A percentile compares a stretch with the other conserved stretches of the same genome.
Conservation (phyloP, 495 filamentous ascomycete species). For the Lepidopterella palustris region DNA sequence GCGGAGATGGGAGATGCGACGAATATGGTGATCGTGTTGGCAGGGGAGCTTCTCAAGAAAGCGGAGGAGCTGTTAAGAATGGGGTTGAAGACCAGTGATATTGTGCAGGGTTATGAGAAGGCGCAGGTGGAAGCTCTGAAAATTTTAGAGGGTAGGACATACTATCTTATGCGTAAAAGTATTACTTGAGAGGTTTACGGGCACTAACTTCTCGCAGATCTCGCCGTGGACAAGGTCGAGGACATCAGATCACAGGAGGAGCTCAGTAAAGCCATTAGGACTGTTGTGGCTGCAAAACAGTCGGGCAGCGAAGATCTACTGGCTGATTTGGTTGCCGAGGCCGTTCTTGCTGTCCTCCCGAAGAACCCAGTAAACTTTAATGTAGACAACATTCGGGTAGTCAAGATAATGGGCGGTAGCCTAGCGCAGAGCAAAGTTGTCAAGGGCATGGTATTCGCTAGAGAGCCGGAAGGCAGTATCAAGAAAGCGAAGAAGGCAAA, state of each 20-base stretch:
- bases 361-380: slow-evolving; percentile 99
- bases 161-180: not conserved
- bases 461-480: slow-evolving; percentile 76
- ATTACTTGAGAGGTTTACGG: too few relatives aligned
- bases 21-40: slow-evolving; percentile 93
- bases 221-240: slow-evolving; percentile 84
- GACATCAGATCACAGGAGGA: slow-evolving; percentile 72
- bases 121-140: slow-evolving; percentile 83
- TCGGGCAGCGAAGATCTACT: slow-evolving; percentile 84
- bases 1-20: slow-evolving; percentile 98
- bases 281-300: slow-evolving; percentile 95
- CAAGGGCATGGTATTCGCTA: slow-evolving; percentile 96
- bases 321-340: slow-evolving; percentile 81
- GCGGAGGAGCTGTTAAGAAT: slow-evolving; percentile 92
- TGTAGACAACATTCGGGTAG: slow-evolving; percentile 97
- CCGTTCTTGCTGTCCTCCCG: slow-evolving; percentile 86
- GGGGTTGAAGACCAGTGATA: slow-evolving; percentile 95
- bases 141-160: slow-evolving; percentile 61
- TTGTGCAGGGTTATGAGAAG: slow-evolving; percentile 91
- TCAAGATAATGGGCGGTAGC: slow-evolving; percentile 98
- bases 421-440: slow-evolving; percentile 89
- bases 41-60: slow-evolving; percentile 93
- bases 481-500: slow-evolving; percentile 90
- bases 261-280: slow-evolving; percentile 90
- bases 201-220: slow-evolving; percentile 45